phyloP scores from a whole-genome alignment of 192 early-diverging fungal genomes.

The Spizellomyces punctatus region DNA sequence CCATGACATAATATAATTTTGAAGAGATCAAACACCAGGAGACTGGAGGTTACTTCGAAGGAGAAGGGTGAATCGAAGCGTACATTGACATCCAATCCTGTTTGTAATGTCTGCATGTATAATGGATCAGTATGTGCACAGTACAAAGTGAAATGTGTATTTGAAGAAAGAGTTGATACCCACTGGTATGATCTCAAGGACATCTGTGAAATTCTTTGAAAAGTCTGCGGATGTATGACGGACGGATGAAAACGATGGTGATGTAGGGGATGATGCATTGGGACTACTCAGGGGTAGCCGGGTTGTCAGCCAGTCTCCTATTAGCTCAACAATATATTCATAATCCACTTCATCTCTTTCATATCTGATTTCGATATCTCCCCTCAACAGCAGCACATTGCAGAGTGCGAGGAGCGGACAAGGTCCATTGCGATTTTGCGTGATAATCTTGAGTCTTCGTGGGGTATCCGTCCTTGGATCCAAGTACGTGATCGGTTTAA shows the following conservation, averaged over 20 bases:
- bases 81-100: constrained; percentile 82
- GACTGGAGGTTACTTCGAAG: constrained; percentile 73
- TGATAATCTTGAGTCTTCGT: constrained; percentile 71
- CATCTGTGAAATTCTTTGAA: constrained; percentile 22
- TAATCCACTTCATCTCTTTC: constrained; percentile 60
- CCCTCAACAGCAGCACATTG: constrained; percentile 80
- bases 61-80: constrained; percentile 72
- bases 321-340: constrained; percentile 67
- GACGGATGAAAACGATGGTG: background rate
- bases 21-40: constrained; percentile 77
- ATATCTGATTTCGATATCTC: constrained; percentile 60
- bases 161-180: constrained; percentile 9
- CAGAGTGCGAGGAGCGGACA: constrained; percentile 85
- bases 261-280: too few species aligned
- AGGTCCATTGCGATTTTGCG: constrained; percentile 92
- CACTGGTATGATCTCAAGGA: constrained; percentile 21
- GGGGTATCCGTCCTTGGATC: constrained; percentile 50
- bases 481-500: constrained; percentile 74
- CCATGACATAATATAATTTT: constrained; percentile 84
- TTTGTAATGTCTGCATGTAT: constrained; percentile 57
- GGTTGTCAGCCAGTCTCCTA: constrained; percentile 63
- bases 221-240: background rate
- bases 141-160: background rate
- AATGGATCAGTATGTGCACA: too few species aligned
- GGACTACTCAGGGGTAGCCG: background rate